Percentiles rank a stretch among this genome's conserved stretches.
Conservation (phyloP, 139 green algal genomes). For the Chlorella ohadii region DNA sequence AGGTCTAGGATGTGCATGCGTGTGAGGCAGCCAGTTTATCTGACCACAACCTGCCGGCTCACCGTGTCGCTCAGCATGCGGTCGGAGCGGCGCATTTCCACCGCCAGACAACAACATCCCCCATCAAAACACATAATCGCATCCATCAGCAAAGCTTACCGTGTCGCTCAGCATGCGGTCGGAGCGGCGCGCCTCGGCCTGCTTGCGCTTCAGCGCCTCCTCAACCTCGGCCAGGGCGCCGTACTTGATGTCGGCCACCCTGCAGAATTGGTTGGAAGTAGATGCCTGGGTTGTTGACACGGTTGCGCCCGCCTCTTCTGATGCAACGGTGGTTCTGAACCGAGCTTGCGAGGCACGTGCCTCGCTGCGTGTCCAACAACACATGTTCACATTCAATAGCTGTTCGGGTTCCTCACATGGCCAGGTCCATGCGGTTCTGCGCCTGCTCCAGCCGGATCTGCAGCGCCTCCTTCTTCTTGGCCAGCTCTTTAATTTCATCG, state of each 20-base stretch:
- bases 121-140: too few species aligned
- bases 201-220: constrained; percentile 60
- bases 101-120: too few species aligned
- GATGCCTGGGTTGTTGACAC: too few species aligned
- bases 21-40: too few species aligned
- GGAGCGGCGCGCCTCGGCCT: constrained; percentile 12
- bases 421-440: constrained; percentile 80
- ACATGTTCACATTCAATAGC: not conserved
- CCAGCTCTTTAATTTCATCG: constrained; percentile 73
- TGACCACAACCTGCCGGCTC: too few species aligned
- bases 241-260: constrained; percentile 20
- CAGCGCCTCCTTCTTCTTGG: constrained; percentile 83
- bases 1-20: too few species aligned
- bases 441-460: constrained; percentile 77
- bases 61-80: constrained; percentile 90
- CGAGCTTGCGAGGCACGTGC: too few species aligned
- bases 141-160: constrained; percentile 52
- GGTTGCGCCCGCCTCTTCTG: too few species aligned
- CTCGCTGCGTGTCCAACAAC: too few species aligned
- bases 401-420: constrained; percentile 31
- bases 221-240: constrained; percentile 85
- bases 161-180: constrained; percentile 88
- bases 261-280: too few species aligned
- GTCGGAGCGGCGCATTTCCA: constrained; percentile 45
- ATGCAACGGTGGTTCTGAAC: too few species aligned